Percentiles rank a stretch among this genome's conserved stretches.
phyloP scores from a whole-genome alignment of 2,329 filamentous ascomycete genomes.

The Fusarium abutilonis region DNA sequence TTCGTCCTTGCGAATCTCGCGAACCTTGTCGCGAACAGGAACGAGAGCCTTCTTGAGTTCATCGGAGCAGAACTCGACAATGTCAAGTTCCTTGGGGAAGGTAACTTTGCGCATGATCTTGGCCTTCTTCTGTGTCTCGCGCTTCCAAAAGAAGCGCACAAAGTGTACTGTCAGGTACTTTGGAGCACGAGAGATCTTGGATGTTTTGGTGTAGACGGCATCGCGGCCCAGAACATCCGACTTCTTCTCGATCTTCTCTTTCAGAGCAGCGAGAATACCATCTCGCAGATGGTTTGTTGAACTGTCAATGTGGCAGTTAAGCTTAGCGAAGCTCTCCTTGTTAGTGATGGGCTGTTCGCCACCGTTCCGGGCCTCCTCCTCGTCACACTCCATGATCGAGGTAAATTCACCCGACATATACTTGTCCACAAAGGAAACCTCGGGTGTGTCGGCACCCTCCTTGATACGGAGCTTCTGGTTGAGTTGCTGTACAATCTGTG shows the following conservation, averaged over 20 bases:
- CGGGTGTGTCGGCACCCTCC: constrained; percentile 58
- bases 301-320: constrained; percentile 93
- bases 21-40: constrained; percentile 95
- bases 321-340: constrained; percentile 84
- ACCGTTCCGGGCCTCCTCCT: constrained; percentile 76
- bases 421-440: constrained; percentile 83
- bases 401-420: constrained; percentile 88
- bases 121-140: constrained; percentile 94
- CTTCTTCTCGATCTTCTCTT: constrained; percentile 90
- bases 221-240: constrained; percentile 81
- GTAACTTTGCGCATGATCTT: constrained; percentile 99
- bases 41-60: constrained; percentile 83
- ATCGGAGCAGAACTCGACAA: constrained; percentile 94
- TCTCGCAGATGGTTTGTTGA: constrained; percentile 91
- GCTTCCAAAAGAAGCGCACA: constrained; percentile 98
- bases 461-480: constrained; percentile 79
- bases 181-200: constrained; percentile 87
- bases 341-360: constrained; percentile 75
- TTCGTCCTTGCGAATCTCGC: constrained; percentile 94
- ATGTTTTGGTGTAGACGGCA: constrained; percentile 87
- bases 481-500: constrained; percentile 88
- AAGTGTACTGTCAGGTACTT: constrained; percentile 98
- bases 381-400: constrained; percentile 83
- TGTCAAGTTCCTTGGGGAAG: constrained; percentile 92
- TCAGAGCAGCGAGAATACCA: constrained; percentile 82